These are phyloP conservation scores for Saksenaea oblongispora DNA, from an alignment of 371 early-diverging fungal species.

Conservation along the genomic window DNA sequence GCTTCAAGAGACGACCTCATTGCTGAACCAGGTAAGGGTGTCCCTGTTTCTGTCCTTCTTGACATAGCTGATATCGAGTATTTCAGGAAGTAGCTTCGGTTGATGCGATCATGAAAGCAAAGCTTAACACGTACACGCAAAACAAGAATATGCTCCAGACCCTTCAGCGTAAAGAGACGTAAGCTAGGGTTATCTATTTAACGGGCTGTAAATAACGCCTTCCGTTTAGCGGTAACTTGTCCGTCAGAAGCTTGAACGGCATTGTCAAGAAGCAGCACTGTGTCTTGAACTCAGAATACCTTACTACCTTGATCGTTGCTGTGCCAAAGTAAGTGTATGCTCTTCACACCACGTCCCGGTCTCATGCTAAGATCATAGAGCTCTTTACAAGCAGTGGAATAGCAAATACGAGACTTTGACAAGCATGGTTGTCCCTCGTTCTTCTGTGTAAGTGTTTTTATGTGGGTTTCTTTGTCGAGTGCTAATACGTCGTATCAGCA, in stretches of 20 bases:
- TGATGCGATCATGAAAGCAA: constrained; percentile 85
- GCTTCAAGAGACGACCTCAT: constrained; percentile 79
- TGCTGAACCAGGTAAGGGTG: constrained; percentile 55
- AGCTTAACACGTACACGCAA: constrained; percentile 81
- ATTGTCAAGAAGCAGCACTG: constrained; percentile 91
- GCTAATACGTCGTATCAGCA: constrained; percentile 35
- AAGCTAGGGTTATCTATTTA: constrained; percentile 12
- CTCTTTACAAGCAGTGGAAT: constrained; percentile 78
- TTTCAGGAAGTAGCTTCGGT: constrained; percentile 80
- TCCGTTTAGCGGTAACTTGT: constrained; percentile 82
- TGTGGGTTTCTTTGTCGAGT: neutral
- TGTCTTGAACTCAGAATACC: constrained; percentile 89
- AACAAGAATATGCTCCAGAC: constrained; percentile 78
- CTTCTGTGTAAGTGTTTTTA: constrained; percentile 68
- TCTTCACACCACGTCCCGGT: neutral
- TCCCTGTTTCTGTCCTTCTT: neutral
- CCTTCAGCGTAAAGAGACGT: constrained; percentile 84
- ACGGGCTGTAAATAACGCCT: neutral
- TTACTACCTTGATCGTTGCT: constrained; percentile 92
- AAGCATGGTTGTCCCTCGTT: constrained; percentile 95
- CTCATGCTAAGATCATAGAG: constrained; percentile 30
- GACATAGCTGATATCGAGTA: neutral
- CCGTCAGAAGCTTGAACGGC: constrained; percentile 82
- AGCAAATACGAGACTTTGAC: constrained; percentile 87
- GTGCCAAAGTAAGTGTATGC: constrained; percentile 78